Base-by-base conservation (phyloP, 164 flowering plant species). In the Chloranthus sessilifolius region DNA sequence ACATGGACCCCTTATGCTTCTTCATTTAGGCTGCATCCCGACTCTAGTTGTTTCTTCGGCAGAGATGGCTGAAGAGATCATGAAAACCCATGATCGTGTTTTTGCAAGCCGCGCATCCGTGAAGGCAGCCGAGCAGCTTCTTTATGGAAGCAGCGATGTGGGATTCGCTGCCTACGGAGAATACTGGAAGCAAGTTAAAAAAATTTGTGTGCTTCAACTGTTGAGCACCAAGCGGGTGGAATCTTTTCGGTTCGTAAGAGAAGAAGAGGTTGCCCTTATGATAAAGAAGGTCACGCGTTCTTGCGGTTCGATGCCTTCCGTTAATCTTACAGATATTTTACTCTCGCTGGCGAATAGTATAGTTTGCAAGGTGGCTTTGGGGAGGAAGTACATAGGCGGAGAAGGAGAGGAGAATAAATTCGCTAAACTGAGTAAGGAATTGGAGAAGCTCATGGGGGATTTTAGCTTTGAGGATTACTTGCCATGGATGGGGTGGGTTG, bases 1-100 rank as follows among this genome's bases (percentile, higher is more conserved):
- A 22, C 54, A 63, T 48, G 78, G 74, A 5, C 65, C 68, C 1
- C 31, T 69, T 25, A 66, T 70, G 66, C 61, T 60, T 10, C 53
- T 73, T 2, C 67, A 58, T 38, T 52, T 73, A 1, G 74, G 72
- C 47, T 23, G 30, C 24, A n/a, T 43, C 24, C 76, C 69, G 3
- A 47, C 62, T 2, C 47, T 75, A 17, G 44, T 71, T 1, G 59
- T 59, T 20, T 68, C 73, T 15, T 62, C 74, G 1, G 63, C 74
- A 24, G 44, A 51, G 4, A 14, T 43, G 12, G 56, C 56, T 0
- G 17, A 34, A 16, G 56, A 59, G 43, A 23, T 51, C 42, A 35
- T 45, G 38, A 59, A 33, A 7, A 44, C 51, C 50, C 43, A 59
- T 17, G 55, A 55, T 17, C 43, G 42, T 16, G 24, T 22, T 31